Evolutionary conservation across 768 basidiomycete species (phyloP).

Genomic region (Pulveroboletus sp.): DNA sequence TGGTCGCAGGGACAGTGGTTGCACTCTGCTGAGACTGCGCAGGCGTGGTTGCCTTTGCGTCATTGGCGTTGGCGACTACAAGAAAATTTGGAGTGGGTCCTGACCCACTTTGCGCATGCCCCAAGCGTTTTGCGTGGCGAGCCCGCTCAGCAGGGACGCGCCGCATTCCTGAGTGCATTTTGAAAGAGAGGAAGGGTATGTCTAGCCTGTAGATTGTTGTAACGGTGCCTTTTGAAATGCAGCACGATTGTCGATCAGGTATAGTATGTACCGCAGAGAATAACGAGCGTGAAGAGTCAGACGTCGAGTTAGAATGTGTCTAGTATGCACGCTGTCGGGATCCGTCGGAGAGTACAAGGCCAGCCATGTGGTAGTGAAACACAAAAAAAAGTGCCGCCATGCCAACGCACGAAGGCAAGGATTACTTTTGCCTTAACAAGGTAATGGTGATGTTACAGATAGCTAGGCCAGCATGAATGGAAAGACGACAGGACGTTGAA

Average conservation of each 20-base stretch:
- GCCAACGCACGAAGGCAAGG: slow-evolving; percentile 21
- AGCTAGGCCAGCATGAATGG: background rate
- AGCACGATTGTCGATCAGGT: background rate
- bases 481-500: no score
- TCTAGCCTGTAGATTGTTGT: background rate
- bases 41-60: background rate
- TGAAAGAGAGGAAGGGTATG: slow-evolving; percentile 2
- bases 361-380: background rate
- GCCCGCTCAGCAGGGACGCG: slow-evolving; percentile 33
- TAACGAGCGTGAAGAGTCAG: slow-evolving; percentile 18
- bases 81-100: slow-evolving; percentile 3
- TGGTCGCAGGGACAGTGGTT: background rate
- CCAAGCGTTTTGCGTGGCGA: slow-evolving; percentile 31
- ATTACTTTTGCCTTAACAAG: no score
- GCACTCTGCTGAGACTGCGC: background rate
- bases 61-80: background rate
- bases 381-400: slow-evolving; percentile 9
- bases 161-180: slow-evolving; percentile 26
- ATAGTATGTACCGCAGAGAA: background rate
- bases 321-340: background rate
- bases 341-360: background rate
- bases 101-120: slow-evolving; percentile 17
- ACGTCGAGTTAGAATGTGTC: slow-evolving; percentile 3
- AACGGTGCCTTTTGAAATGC: background rate
- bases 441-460: background rate